phyloP scores from a whole-genome alignment of 176 grass and related monocot genomes.

The Rhynchospora breviuscula region DNA sequence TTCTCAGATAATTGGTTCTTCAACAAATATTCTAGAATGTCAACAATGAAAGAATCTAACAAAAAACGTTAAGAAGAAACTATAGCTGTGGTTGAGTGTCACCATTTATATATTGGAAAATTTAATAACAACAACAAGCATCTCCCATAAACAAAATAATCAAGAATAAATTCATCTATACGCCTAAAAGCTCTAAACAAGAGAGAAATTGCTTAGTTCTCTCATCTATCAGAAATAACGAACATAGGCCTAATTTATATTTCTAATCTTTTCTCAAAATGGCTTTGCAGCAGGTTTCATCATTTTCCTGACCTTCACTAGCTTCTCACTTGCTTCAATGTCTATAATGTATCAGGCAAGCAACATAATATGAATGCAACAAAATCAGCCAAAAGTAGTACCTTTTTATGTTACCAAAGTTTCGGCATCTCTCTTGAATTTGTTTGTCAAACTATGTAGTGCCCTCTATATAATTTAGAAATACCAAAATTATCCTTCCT shows the following conservation, averaged over 20 bases:
- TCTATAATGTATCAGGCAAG: slow-evolving; percentile 23
- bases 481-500: not conserved
- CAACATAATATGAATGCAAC: slow-evolving; percentile 34
- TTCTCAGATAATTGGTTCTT: not conserved
- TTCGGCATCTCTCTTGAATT: no score
- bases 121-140: not conserved
- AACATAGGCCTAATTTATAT: no score
- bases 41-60: not conserved
- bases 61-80: not conserved
- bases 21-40: not conserved
- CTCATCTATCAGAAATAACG: no score
- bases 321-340: slow-evolving; percentile 60
- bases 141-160: not conserved
- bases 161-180: not conserved
- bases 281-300: slow-evolving; percentile 81
- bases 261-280: slow-evolving; percentile 31
- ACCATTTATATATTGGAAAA: not conserved
- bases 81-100: not conserved
- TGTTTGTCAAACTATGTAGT: not conserved
- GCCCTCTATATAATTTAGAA: not conserved
- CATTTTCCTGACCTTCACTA: slow-evolving; percentile 53
- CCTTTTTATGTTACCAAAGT: no score
- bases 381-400: not conserved
- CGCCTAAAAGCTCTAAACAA: not conserved
- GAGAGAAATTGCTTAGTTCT: not conserved